Evolutionary conservation across 208 protist genomes (phyloP), one percentile per base, ranked within the genome.

Genomic region (Leishmania mexicana): DNA sequence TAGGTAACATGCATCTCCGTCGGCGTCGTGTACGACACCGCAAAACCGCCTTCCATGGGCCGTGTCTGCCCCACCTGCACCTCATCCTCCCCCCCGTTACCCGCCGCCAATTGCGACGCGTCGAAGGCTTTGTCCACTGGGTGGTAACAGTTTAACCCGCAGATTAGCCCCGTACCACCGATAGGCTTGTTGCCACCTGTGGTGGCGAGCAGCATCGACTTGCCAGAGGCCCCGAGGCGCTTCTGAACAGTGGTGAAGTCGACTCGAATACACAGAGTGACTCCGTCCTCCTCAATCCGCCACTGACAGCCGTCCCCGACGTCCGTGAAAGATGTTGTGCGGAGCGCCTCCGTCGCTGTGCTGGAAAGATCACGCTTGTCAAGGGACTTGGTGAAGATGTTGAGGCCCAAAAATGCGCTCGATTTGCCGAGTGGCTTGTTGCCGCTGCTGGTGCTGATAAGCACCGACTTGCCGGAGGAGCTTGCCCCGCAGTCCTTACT

Each of bases 381-480:
- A 11, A 90, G 62, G 53, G 49, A 86, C 74, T 94, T 95, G 45
- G 79, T 88, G 80, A 94, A 98, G 42, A 98, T 38, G 84, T 97
- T 98, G 21, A 98, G 83, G 5, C 91, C 92, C 0, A 98, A 45
- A 75, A 92, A 93, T 0, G 88, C 88, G 68, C 89, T 88, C 15
- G 95, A 95, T 64, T 84, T 85, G 6, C 95, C 95, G 45, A 97
- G 79, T 8, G 91, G 86, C 65, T 93, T 95, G 81, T 96, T 98
- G 51, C 95, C 95, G 60, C 90, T 83, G 42, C 90, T 92, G 64
- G 78, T 90, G 64, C 87, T 94, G 78, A 98, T 93, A 47, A 95
- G 78, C 47, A 91, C 62, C 49, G 87, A 91, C 80, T 95, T 98
- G 51, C 91, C 93, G 0, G 88, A 88, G 35, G 84, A 81, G 83